Percentiles rank a stretch among this genome's conserved stretches.
These are phyloP conservation scores for Amaranthus tricolor DNA, from an alignment of 179 eudicot genomes.

Conservation along the genomic window DNA sequence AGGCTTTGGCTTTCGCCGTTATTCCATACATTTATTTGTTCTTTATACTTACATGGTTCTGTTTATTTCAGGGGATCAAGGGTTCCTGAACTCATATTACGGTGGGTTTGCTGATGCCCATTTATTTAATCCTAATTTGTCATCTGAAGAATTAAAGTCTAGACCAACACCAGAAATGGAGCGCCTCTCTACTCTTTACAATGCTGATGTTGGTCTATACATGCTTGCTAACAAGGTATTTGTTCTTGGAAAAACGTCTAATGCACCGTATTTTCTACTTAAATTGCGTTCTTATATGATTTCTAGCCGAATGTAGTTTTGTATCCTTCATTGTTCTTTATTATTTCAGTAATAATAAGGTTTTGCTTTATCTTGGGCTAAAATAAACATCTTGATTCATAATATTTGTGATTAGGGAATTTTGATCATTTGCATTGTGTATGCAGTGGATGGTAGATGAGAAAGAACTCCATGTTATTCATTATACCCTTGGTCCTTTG, in stretches of 20 bases:
- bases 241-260: background rate
- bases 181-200: slow-evolving; percentile 90
- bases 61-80: slow-evolving; percentile 79
- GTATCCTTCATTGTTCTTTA: background rate
- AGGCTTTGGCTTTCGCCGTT: background rate
- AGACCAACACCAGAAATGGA: slow-evolving; percentile 77
- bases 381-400: background rate
- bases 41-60: slow-evolving; percentile 10
- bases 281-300: background rate
- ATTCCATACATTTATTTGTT: background rate
- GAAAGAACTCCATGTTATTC: slow-evolving; percentile 83
- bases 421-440: slow-evolving; percentile 20
- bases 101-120: slow-evolving; percentile 83
- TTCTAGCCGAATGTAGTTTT: slow-evolving; percentile 7
- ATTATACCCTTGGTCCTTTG: slow-evolving; percentile 95
- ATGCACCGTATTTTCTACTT: background rate
- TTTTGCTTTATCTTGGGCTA: slow-evolving; percentile 2
- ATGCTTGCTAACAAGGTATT: slow-evolving; percentile 98
- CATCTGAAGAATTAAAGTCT: slow-evolving; percentile 55
- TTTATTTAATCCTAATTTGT: slow-evolving; percentile 63
- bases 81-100: slow-evolving; percentile 86
- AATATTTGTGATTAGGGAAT: slow-evolving; percentile 9
- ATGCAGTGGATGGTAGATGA: slow-evolving; percentile 99
- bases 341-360: slow-evolving; percentile 2
- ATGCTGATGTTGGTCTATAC: slow-evolving; percentile 99